Evolutionary conservation across 2,329 filamentous ascomycete species (phyloP).

Genomic region (Aspergillus sergii): DNA sequence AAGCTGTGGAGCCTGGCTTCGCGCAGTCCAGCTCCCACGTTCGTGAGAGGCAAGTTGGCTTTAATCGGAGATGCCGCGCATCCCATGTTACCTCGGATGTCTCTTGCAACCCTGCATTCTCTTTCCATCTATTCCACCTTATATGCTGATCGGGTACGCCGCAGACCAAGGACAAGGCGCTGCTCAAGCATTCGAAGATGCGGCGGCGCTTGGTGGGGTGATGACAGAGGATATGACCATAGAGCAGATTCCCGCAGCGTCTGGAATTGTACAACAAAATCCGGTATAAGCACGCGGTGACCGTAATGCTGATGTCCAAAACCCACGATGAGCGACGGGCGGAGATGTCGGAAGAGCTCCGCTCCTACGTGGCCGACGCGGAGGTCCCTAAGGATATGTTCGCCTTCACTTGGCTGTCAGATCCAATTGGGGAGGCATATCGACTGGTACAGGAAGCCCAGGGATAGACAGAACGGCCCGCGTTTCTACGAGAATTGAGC

Average conservation of each 20-base stretch:
- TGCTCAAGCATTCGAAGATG: background rate
- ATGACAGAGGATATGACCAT: background rate
- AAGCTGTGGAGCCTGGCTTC: slow-evolving; percentile 24
- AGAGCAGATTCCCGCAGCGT: background rate
- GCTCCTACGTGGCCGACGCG: background rate
- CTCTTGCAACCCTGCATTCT: background rate
- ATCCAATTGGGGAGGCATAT: background rate
- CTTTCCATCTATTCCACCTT: background rate
- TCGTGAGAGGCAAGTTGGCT: slow-evolving; percentile 20
- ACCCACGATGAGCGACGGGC: background rate
- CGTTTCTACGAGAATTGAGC: background rate
- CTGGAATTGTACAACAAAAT: background rate
- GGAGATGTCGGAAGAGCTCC: background rate
- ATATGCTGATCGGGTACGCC: background rate
- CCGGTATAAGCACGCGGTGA: background rate
- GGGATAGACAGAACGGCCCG: background rate
- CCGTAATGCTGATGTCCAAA: background rate
- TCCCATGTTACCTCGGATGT: background rate
- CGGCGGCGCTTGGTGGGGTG: background rate
- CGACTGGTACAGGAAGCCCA: background rate
- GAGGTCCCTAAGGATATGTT: background rate
- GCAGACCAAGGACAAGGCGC: background rate
- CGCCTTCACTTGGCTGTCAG: background rate
- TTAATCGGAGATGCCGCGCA: slow-evolving; percentile 22
- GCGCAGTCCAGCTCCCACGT: slow-evolving; percentile 15